Conservation (phyloP, 345 rosid genomes). For the Draba incana region DNA sequence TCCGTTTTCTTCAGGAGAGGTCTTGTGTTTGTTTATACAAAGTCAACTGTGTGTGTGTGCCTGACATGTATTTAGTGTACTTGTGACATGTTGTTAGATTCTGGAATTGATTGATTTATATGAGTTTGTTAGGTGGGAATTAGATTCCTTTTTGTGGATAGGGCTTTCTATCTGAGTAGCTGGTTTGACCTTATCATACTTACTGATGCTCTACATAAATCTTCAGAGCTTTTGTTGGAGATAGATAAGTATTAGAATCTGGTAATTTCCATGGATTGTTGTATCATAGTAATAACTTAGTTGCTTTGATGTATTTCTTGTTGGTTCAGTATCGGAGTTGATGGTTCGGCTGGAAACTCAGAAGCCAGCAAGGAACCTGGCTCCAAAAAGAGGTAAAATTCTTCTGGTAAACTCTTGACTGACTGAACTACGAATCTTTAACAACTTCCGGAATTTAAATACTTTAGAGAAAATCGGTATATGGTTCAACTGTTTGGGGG, state of each 20-base stretch:
- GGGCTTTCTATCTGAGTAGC: background rate
- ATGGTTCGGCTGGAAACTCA: slow-evolving; percentile 71
- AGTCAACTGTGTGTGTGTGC: slow-evolving; percentile 40
- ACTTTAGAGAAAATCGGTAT: background rate
- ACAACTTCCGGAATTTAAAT: background rate
- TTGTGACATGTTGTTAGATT: slow-evolving; percentile 38
- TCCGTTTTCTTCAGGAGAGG: slow-evolving; percentile 27
- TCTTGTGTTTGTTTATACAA: slow-evolving; percentile 26
- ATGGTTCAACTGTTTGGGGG: background rate
- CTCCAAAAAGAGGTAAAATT: slow-evolving; percentile 76
- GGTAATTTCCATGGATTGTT: background rate
- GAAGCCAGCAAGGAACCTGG: slow-evolving; percentile 71
- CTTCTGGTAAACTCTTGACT: background rate
- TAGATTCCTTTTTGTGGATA: slow-evolving; percentile 33
- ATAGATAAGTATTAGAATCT: background rate
- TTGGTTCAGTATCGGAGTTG: slow-evolving; percentile 57
- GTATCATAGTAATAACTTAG: slow-evolving; percentile 9
- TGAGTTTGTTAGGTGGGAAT: slow-evolving; percentile 34
- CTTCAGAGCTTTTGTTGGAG: slow-evolving; percentile 1
- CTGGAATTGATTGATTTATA: slow-evolving; percentile 24
- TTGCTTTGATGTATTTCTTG: slow-evolving; percentile 20
- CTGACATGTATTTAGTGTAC: slow-evolving; percentile 26
- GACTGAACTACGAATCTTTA: background rate
- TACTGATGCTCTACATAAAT: background rate
- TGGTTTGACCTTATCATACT: slow-evolving; percentile 31